Evolutionary conservation across 2,329 filamentous ascomycete species (phyloP).

Genomic region (Trichophyton verrucosum): DNA sequence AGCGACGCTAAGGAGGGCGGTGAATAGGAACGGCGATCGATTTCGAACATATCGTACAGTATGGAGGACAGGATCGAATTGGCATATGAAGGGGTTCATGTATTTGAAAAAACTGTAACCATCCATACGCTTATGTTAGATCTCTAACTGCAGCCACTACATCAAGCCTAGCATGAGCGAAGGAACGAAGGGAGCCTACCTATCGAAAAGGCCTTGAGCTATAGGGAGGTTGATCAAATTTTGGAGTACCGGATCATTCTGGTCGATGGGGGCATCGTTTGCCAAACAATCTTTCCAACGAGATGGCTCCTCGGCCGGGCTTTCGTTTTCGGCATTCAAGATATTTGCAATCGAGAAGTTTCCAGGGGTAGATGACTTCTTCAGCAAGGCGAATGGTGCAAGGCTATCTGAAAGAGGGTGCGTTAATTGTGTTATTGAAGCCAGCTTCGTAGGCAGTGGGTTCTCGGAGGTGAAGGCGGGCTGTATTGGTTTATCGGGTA

Average conservation of each 20-base stretch:
- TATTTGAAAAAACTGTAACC: constrained; percentile 24
- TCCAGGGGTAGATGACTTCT: constrained; percentile 19
- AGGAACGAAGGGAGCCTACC: constrained; percentile 11
- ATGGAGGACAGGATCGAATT: constrained; percentile 29
- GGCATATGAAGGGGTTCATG: constrained; percentile 32
- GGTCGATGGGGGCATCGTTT: constrained; percentile 8
- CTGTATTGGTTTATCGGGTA: not conserved
- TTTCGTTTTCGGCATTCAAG: constrained; percentile 14
- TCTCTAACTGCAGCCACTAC: not conserved
- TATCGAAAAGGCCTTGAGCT: constrained; percentile 22
- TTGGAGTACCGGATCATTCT: constrained; percentile 20
- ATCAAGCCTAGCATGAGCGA: not conserved
- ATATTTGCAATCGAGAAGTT: constrained; percentile 16
- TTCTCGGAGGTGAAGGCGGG: not conserved
- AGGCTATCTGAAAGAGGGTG: constrained; percentile 10
- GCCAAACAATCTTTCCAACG: not conserved
- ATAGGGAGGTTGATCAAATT: constrained; percentile 19
- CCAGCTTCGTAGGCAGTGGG: not conserved
- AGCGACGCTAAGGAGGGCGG: constrained; percentile 24
- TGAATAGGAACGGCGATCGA: constrained; percentile 28
- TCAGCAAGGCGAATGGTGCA: constrained; percentile 12
- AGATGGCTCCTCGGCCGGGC: constrained; percentile 4
- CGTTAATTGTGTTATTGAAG: not conserved
- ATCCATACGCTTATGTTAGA: not conserved
- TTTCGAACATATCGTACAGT: constrained; percentile 27